A percentile compares a stretch with the other conserved stretches of the same genome.
phyloP scores from a whole-genome alignment of 208 protist species.

The Trypanosoma scelopori region DNA sequence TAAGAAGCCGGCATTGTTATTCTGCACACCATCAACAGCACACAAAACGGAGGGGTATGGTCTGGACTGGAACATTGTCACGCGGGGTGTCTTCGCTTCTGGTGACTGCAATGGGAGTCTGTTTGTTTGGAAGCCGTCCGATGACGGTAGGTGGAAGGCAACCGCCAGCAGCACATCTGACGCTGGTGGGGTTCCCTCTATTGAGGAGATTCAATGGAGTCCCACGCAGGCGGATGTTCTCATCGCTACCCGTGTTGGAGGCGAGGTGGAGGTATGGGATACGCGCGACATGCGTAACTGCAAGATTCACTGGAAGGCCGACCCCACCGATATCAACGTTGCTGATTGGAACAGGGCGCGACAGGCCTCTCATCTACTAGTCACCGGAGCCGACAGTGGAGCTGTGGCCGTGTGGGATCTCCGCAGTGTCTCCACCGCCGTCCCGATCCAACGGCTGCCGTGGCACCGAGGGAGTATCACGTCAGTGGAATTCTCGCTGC shows the following conservation, averaged over 20 bases:
- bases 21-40: constrained; percentile 74
- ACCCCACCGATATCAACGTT: constrained; percentile 97
- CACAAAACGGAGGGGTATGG: constrained; percentile 96
- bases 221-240: constrained; percentile 93
- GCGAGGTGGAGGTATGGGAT: constrained; percentile 90
- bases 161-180: constrained; percentile 57
- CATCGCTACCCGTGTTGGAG: constrained; percentile 75
- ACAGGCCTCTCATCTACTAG: constrained; percentile 93
- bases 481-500: constrained; percentile 96
- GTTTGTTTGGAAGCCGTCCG: constrained; percentile 83
- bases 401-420: constrained; percentile 97
- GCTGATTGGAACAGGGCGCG: constrained; percentile 94
- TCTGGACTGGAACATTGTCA: constrained; percentile 94
- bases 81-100: constrained; percentile 69
- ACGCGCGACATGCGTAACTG: constrained; percentile 82
- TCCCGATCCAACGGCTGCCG: constrained; percentile 86
- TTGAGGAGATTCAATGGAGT: constrained; percentile 98
- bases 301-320: constrained; percentile 78
- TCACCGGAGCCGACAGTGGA: constrained; percentile 96
- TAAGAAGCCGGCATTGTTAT: constrained; percentile 32
- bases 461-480: constrained; percentile 95
- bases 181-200: constrained; percentile 44
- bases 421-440: constrained; percentile 68
- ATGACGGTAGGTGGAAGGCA: constrained; percentile 74
- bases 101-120: constrained; percentile 94